Conservation (phyloP, 352 stramenopile species). For the Phytophthora melonis region DNA sequence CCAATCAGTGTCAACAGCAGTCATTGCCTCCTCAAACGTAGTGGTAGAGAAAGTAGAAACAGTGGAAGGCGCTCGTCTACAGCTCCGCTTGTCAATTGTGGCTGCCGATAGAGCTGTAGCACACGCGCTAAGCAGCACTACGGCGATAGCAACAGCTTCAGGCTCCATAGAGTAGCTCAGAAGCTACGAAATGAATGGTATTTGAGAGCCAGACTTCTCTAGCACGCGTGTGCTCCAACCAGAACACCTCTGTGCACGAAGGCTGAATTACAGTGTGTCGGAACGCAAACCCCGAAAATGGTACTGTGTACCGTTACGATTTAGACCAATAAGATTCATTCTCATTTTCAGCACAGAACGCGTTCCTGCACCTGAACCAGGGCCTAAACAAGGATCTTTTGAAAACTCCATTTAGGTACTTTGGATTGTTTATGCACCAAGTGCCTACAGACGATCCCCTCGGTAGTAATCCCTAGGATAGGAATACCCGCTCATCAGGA, state of each 20-base stretch:
- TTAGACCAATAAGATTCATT: constrained; percentile 7
- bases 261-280: background rate
- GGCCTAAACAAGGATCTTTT: no score
- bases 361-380: no score
- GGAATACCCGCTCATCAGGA: no score
- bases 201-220: background rate
- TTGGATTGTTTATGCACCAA: no score
- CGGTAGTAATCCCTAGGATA: no score
- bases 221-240: constrained; percentile 2
- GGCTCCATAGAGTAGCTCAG: background rate
- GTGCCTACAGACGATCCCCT: no score
- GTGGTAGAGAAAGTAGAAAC: constrained; percentile 14
- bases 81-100: constrained; percentile 9
- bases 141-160: background rate
- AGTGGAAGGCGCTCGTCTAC: background rate
- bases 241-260: background rate
- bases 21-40: constrained; percentile 1
- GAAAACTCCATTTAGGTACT: no score
- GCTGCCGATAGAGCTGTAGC: background rate
- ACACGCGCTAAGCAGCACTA: background rate
- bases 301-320: constrained; percentile 4
- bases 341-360: no score
- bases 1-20: background rate
- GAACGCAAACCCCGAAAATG: background rate
- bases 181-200: background rate